Conservation (phyloP, 805 yeast genomes). For the Hanseniaspora singularis region DNA sequence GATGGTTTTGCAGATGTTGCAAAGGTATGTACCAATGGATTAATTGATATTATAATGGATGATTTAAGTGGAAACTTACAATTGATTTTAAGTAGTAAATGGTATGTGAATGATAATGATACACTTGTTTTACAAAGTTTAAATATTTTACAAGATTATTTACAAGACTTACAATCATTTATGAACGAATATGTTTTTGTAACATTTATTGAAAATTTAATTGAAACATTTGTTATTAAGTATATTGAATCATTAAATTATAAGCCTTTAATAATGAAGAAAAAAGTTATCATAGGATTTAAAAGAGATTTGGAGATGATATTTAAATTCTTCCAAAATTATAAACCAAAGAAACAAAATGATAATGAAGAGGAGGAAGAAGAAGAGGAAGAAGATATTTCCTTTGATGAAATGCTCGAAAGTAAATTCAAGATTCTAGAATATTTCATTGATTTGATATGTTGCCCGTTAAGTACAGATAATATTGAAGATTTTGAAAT, state of each 20-base stretch:
- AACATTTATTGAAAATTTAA: conserved; percentile 40
- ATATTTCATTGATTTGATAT: conserved; percentile 45
- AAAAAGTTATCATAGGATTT: conserved; percentile 39
- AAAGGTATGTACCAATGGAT: conserved; percentile 45
- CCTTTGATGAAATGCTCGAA: conserved; percentile 12
- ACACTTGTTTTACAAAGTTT: conserved; percentile 48
- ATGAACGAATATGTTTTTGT: conserved; percentile 45
- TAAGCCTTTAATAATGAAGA: conserved; percentile 33
- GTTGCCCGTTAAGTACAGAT: conserved; percentile 25
- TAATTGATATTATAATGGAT: conserved; percentile 52
- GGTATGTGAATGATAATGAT: conserved; percentile 42
- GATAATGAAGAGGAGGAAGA: conserved; percentile 31
- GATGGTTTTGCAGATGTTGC: conserved; percentile 73
- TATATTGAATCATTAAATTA: conserved; percentile 39
- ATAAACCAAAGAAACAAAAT: conserved; percentile 29
- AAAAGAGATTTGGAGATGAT: conserved; percentile 50
- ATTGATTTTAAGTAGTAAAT: conserved; percentile 50
- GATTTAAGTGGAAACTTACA: conserved; percentile 56
- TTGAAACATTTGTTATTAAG: conserved; percentile 40
- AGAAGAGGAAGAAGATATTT: conserved; percentile 11
- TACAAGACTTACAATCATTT: conserved; percentile 47
- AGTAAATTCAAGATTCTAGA: conserved; percentile 47
- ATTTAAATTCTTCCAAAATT: conserved; percentile 40
- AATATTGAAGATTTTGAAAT: conserved; percentile 36
- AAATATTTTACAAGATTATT: conserved; percentile 65